phyloP scores from a whole-genome alignment of 805 yeast genomes.

The Wickerhamiella nectarea region DNA sequence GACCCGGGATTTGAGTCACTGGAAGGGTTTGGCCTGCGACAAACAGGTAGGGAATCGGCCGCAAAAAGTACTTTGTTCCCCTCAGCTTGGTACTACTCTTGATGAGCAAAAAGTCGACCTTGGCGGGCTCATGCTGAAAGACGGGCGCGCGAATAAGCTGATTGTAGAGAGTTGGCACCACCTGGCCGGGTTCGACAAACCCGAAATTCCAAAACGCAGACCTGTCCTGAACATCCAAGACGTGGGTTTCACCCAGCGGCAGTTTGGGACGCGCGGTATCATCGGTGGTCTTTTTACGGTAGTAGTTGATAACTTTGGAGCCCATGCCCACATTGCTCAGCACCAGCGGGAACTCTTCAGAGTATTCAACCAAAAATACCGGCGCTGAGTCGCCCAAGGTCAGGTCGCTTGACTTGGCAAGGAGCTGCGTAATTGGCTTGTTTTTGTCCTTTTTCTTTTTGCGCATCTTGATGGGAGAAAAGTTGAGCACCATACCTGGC shows the following conservation, averaged over 20 bases:
- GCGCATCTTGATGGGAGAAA: conserved; percentile 59
- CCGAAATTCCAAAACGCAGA: conserved; percentile 99
- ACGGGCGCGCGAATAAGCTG: conserved; percentile 87
- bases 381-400: conserved; percentile 74
- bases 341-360: conserved; percentile 76
- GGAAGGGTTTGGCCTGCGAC: conserved; percentile 90
- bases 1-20: conserved; percentile 91
- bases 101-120: conserved; percentile 71
- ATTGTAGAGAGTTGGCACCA: conserved; percentile 87
- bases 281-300: conserved; percentile 67
- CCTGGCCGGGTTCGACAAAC: conserved; percentile 83
- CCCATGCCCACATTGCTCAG: conserved; percentile 93
- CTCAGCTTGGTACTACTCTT: conserved; percentile 60
- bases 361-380: conserved; percentile 68
- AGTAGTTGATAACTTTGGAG: conserved; percentile 80
- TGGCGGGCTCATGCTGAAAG: conserved; percentile 64
- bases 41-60: conserved; percentile 58
- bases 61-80: conserved; percentile 53
- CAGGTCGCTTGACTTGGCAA: conserved; percentile 57
- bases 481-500: conserved; percentile 64
- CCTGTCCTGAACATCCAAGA: conserved; percentile 87
- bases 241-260: conserved; percentile 87
- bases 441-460: conserved; percentile 86
- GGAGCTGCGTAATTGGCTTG: conserved; percentile 59
- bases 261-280: conserved; percentile 80